phyloP scores from a whole-genome alignment of 2,329 filamentous ascomycete genomes.

The Metarhizium sp. region DNA sequence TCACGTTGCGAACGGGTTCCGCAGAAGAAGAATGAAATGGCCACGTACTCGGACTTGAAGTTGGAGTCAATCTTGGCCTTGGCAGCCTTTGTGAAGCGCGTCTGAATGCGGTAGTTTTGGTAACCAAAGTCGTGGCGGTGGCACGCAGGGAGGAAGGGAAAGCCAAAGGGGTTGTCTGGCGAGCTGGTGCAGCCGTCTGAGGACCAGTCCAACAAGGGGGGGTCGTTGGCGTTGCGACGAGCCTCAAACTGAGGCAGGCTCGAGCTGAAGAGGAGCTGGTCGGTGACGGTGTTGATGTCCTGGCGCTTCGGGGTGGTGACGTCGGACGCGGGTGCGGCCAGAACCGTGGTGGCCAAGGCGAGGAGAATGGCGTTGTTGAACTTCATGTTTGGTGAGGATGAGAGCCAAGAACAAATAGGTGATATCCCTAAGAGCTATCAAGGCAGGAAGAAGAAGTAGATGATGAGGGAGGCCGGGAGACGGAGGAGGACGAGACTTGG shows the following conservation, averaged over 20 bases:
- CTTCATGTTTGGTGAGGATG: slow-evolving; percentile 20
- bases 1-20: neutral
- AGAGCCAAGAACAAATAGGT: neutral
- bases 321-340: slow-evolving; percentile 12
- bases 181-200: slow-evolving; percentile 33
- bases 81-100: slow-evolving; percentile 31
- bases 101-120: slow-evolving; percentile 40
- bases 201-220: slow-evolving; percentile 28
- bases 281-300: slow-evolving; percentile 25
- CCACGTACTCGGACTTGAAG: slow-evolving; percentile 34
- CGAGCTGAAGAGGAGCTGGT: slow-evolving; percentile 35
- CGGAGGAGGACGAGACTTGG: too few relatives aligned
- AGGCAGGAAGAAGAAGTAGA: too few relatives aligned
- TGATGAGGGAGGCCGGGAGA: too few relatives aligned
- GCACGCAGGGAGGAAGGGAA: slow-evolving; percentile 34
- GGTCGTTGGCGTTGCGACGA: slow-evolving; percentile 29
- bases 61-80: slow-evolving; percentile 38
- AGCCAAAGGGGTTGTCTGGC: slow-evolving; percentile 34
- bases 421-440: too few relatives aligned
- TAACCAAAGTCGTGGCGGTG: slow-evolving; percentile 49
- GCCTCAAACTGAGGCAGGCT: slow-evolving; percentile 31
- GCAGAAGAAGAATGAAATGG: neutral
- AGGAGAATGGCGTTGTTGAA: slow-evolving; percentile 15
- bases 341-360: slow-evolving; percentile 12
- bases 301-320: slow-evolving; percentile 12